Base-by-base conservation (phyloP, 1,284 basidiomycete genomes). In the Coniferiporia sulphurascens region DNA sequence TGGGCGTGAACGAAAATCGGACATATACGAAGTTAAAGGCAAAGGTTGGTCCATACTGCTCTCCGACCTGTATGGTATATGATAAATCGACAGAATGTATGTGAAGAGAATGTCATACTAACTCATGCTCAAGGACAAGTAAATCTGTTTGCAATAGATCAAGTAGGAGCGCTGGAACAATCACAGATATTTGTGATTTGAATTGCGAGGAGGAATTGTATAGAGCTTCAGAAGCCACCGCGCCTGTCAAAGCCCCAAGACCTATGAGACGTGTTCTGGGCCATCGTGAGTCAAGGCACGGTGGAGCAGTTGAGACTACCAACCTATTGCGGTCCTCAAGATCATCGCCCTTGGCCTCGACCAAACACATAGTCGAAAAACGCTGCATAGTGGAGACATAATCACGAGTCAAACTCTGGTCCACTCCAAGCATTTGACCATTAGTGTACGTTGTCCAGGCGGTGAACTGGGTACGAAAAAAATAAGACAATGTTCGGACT, bases 381-480 rank as follows among this genome's bases (percentile, higher is more conserved):
- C 80, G 82, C 5, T 73, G 74, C 44, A 98, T 77, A 32, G 87
- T 81, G 3, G 78, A 76, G 49, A 92, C 73, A 71, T 97, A 97
- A 56, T 86, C 79, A 22, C 78, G 77, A 0, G 91, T 91, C 60
- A 91, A 74, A 36, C 70, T 71, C 64, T 83, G 82, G 68, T 95
- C 93, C 32, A 89, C 83, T 49, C 90, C 90, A 63, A 94, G 85
- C 43, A 88, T 75, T 56, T 86, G 83, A 0, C 93, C 92, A 65
- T 95, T 89, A 7, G 94, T 92, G 67, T 88, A 96, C 5, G 93
- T 95, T n/a, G 92, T 89, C 83, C 94, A 94, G 0, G 93, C 89
- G 12, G 88, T 90, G 68, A 98, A 95, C 87, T 93, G 68, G 27
- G 57, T 43, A 12, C 13, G 46, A 43, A 21, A 7, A 32, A 32